Evolutionary conservation across 2,329 filamentous ascomycete species (phyloP).

Genomic region (Curvularia hawaiiensis): DNA sequence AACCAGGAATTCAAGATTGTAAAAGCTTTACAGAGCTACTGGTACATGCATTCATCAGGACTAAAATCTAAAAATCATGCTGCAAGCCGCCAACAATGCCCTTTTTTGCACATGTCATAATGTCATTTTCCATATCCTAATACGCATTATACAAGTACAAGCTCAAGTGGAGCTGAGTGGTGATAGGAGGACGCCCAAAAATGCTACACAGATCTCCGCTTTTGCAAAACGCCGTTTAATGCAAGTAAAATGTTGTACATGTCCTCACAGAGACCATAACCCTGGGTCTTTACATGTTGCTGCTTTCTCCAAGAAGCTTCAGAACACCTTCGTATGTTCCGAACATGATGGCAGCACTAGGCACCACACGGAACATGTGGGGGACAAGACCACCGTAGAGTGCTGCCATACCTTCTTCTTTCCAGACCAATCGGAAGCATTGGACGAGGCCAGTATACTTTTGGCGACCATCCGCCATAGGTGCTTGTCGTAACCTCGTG

Average conservation of each 20-base stretch:
- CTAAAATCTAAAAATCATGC: background rate
- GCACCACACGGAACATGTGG: conserved; percentile 88
- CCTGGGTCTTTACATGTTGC: conserved; percentile 38
- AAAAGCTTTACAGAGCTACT: too few species aligned
- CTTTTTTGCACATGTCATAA: conserved; percentile 5
- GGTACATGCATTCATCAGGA: background rate
- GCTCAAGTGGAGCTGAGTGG: conserved; percentile 9
- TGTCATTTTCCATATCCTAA: conserved; percentile 2
- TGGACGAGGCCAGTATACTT: conserved; percentile 91
- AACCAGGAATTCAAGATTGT: background rate
- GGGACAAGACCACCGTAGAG: conserved; percentile 92
- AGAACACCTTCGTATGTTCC: conserved; percentile 74
- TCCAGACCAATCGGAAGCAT: conserved; percentile 86
- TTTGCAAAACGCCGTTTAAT: conserved; percentile 15
- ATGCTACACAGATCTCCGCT: conserved; percentile 7
- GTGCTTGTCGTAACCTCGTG: conserved; percentile 83
- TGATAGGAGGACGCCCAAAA: conserved; percentile 12
- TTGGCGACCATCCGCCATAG: conserved; percentile 69
- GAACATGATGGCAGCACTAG: conserved; percentile 95
- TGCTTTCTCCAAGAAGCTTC: conserved; percentile 53
- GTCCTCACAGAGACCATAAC: conserved; percentile 1
- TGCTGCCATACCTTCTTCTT: conserved; percentile 83
- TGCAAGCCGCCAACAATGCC: background rate
- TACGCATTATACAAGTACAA: conserved; percentile 15
- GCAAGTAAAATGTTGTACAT: conserved; percentile 20